Evolutionary conservation across 139 green algal genomes (phyloP).

Genomic region (Raphidocelis subcapitata): DNA sequence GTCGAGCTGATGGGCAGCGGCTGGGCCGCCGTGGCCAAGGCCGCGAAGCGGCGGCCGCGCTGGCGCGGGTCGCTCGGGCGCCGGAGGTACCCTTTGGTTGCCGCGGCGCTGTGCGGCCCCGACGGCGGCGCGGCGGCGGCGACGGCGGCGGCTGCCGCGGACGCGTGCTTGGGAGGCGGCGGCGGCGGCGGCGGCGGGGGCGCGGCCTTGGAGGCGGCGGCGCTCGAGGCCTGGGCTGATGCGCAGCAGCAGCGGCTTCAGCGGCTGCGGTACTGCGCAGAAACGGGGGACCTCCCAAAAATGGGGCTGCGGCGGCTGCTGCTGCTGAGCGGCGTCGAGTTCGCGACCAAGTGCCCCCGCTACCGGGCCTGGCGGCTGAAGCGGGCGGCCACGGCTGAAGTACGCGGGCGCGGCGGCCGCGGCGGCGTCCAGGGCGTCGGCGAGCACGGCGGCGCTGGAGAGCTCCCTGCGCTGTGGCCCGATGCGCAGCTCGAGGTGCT

Average conservation of each 20-base stretch:
- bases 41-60: neutral
- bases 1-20: neutral
- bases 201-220: neutral
- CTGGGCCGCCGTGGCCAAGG: neutral
- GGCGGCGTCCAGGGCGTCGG: too few relatives aligned
- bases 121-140: neutral
- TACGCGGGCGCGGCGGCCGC: too few relatives aligned
- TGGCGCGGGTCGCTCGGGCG: neutral
- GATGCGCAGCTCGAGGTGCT: neutral
- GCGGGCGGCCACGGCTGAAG: neutral
- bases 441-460: too few relatives aligned
- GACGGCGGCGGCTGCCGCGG: neutral
- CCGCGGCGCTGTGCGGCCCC: neutral
- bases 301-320: conserved; percentile 6
- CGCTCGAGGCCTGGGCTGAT: neutral
- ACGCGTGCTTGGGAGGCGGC: neutral
- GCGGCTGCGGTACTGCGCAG: conserved; percentile 19
- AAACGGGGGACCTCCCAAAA: neutral
- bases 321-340: conserved; percentile 14
- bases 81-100: neutral
- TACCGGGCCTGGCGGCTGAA: conserved; percentile 7
- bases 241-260: conserved; percentile 4
- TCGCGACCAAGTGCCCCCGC: conserved; percentile 2
- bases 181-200: neutral
- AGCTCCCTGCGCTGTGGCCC: neutral